phyloP scores from a whole-genome alignment of 2,329 filamentous ascomycete genomes.

The Talaromyces sp. region DNA sequence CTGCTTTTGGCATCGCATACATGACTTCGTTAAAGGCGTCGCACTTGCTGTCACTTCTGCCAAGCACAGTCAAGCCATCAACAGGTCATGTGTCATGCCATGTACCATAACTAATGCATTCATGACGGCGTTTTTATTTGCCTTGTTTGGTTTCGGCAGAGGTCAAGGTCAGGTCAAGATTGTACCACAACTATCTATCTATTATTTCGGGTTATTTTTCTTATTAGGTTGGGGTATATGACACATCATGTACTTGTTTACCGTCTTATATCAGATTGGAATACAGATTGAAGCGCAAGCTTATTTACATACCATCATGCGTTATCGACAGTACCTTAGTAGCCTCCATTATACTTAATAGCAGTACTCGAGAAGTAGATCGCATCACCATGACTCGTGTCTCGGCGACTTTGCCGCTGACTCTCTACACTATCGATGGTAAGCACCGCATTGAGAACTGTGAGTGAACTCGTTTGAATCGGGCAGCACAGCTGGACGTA shows the following conservation, averaged over 20 bases:
- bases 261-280: not conserved
- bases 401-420: not conserved
- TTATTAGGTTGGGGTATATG: not conserved
- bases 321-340: not conserved
- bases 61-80: not conserved
- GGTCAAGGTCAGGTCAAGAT: conserved; percentile 3
- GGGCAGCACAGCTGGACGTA: no score
- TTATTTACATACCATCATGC: not conserved
- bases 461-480: no score
- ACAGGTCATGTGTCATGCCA: not conserved
- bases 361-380: not conserved
- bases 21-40: not conserved
- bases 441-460: no score
- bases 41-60: not conserved
- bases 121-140: conserved; percentile 3
- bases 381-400: not conserved
- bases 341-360: not conserved
- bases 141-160: not conserved
- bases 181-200: not conserved
- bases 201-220: not conserved
- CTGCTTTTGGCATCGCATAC: conserved; percentile 7
- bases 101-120: conserved; percentile 10
- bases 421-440: not conserved
- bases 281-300: conserved; percentile 4
- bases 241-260: not conserved